These are phyloP conservation scores for Sordariomycetes sp. DNA, from an alignment of 2,329 filamentous ascomycete genomes.

Conservation along the genomic window DNA sequence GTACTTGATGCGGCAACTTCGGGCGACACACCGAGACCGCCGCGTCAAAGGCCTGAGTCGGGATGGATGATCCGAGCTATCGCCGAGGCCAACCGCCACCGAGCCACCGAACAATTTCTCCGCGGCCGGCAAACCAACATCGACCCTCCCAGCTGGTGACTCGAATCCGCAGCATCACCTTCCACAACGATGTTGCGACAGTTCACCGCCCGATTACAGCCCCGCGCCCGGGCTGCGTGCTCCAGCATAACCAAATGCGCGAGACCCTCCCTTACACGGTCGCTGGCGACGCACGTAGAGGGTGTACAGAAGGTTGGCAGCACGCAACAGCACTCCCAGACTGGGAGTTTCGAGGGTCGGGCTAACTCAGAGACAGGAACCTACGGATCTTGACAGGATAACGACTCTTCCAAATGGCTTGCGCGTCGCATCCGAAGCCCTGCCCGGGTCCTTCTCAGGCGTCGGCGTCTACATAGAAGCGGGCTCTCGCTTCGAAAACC, in stretches of 20 bases:
- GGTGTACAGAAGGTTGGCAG: too few relatives aligned
- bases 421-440: conserved; percentile 86
- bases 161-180: too few relatives aligned
- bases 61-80: conserved; percentile 3
- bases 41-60: too few relatives aligned
- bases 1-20: too few relatives aligned
- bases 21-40: too few relatives aligned
- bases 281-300: too few relatives aligned
- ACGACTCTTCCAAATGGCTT: conserved; percentile 88
- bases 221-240: conserved; percentile 13
- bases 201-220: conserved; percentile 20
- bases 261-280: too few relatives aligned
- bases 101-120: too few relatives aligned
- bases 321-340: too few relatives aligned
- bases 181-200: conserved; percentile 23
- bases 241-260: conserved; percentile 13
- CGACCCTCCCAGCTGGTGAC: background rate
- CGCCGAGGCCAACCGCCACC: too few relatives aligned
- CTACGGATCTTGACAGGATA: conserved; percentile 76
- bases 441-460: conserved; percentile 89
- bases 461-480: conserved; percentile 95
- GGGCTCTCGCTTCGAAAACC: conserved; percentile 87
- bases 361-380: conserved; percentile 40
- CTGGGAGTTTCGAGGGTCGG: background rate
- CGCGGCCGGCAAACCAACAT: background rate